A percentile compares a stretch with the other conserved stretches of the same genome.
These are phyloP conservation scores for Calophaca sinica DNA, from an alignment of 306 rosid species.

Conservation along the genomic window DNA sequence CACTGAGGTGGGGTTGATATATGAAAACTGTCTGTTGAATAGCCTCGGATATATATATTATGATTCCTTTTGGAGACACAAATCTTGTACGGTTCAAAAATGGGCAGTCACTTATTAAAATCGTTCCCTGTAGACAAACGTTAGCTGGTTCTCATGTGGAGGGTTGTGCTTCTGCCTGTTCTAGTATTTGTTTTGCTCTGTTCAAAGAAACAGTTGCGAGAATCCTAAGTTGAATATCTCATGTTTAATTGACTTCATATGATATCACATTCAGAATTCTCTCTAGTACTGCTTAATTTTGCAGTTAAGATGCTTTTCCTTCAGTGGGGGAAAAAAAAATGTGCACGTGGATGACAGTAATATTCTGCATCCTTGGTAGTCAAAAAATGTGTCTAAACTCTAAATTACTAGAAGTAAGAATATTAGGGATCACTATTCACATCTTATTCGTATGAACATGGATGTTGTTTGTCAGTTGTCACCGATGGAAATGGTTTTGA, in stretches of 20 bases:
- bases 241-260: slow-evolving; percentile 23
- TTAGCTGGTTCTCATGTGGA: slow-evolving; percentile 72
- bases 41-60: slow-evolving; percentile 46
- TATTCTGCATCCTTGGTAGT: slow-evolving; percentile 44
- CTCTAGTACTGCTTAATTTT: slow-evolving; percentile 39
- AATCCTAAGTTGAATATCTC: slow-evolving; percentile 40
- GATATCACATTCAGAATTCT: background rate
- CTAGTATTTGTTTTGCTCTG: slow-evolving; percentile 28
- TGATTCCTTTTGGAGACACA: slow-evolving; percentile 53
- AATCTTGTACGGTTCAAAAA: slow-evolving; percentile 56
- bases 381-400: slow-evolving; percentile 42
- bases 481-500: slow-evolving; percentile 35
- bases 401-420: slow-evolving; percentile 12
- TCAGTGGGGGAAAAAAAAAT: slow-evolving; percentile 7
- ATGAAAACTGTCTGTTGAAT: slow-evolving; percentile 29
- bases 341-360: slow-evolving; percentile 50
- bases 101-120: slow-evolving; percentile 47
- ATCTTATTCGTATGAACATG: slow-evolving; percentile 41
- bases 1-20: slow-evolving; percentile 42
- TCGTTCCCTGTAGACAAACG: slow-evolving; percentile 48
- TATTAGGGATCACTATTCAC: slow-evolving; percentile 32
- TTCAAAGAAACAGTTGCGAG: slow-evolving; percentile 43
- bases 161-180: slow-evolving; percentile 27
- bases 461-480: slow-evolving; percentile 44
- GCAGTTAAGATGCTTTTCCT: slow-evolving; percentile 50